Evolutionary conservation across 2,329 filamentous ascomycete genomes (phyloP).

Genomic region (Acephala macrosclerotiorum): DNA sequence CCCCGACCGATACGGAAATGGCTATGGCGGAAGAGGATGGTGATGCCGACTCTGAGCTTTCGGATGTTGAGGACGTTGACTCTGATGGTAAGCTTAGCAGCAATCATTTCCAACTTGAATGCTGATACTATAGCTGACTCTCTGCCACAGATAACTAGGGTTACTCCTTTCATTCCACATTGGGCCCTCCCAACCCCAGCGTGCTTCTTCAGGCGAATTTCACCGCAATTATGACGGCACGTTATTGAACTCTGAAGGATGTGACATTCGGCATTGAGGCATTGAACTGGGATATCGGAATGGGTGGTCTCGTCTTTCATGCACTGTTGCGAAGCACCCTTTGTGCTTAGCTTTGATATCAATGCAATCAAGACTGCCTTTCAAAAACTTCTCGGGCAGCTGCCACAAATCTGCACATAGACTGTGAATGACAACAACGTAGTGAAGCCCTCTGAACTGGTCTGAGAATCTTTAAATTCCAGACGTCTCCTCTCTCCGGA

Average conservation of each 20-base stretch:
- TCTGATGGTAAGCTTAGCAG: background rate
- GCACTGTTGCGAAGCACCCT: background rate
- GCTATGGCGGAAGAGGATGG: conserved; percentile 27
- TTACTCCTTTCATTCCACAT: no score
- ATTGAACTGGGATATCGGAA: background rate
- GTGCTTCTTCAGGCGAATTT: no score
- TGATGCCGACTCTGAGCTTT: conserved; percentile 11
- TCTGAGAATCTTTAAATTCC: conserved; percentile 31
- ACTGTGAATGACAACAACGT: conserved; percentile 34
- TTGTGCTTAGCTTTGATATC: background rate
- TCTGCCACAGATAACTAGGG: no score
- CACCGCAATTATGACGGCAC: no score
- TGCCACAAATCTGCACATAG: conserved; percentile 31
- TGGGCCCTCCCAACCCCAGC: no score
- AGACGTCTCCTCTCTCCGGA: conserved; percentile 26
- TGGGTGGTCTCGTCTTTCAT: background rate
- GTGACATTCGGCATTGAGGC: no score
- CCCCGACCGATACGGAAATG: background rate
- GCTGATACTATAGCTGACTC: background rate
- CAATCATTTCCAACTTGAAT: background rate
- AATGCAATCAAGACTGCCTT: background rate
- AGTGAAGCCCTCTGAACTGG: conserved; percentile 16
- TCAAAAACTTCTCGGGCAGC: conserved; percentile 10
- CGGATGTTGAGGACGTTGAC: background rate
- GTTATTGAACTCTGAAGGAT: no score